phyloP scores from a whole-genome alignment of 495 filamentous ascomycete species.

The Penicillium atrosanguineum region DNA sequence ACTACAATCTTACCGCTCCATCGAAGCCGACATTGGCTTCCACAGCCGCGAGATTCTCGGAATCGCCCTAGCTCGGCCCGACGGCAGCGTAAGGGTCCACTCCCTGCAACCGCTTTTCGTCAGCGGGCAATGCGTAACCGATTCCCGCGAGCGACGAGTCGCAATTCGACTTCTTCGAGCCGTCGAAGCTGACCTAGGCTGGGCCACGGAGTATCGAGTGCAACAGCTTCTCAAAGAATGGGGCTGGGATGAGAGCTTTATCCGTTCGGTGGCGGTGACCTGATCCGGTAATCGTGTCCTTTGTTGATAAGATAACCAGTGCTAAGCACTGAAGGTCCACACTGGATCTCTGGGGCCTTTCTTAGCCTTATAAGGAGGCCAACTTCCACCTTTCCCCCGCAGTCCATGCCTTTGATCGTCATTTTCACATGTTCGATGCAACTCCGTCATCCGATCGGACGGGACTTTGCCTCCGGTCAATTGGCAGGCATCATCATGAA shows the following conservation, averaged over 20 bases:
- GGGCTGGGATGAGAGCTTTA: constrained; percentile 41
- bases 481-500: not conserved
- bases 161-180: constrained; percentile 53
- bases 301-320: not conserved
- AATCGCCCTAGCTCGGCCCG: constrained; percentile 53
- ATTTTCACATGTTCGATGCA: not conserved
- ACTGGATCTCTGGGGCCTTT: not conserved
- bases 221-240: constrained; percentile 56
- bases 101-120: constrained; percentile 61
- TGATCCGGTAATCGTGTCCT: constrained; percentile 1
- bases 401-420: not conserved
- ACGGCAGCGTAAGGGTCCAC: constrained; percentile 56
- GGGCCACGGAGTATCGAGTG: constrained; percentile 63
- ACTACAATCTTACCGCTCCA: constrained; percentile 52
- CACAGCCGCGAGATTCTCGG: constrained; percentile 59
- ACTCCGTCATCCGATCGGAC: not conserved
- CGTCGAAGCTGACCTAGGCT: constrained; percentile 58
- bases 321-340: not conserved
- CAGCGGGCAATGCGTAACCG: constrained; percentile 57
- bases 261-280: constrained; percentile 7
- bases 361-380: not conserved
- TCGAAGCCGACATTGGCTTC: constrained; percentile 50
- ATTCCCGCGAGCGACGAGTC: constrained; percentile 47
- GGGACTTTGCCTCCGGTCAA: not conserved
- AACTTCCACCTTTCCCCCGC: not conserved